Percentiles rank a stretch among this genome's conserved stretches.
phyloP scores from a whole-genome alignment of 441 rosid genomes.

The Corymbia calophylla region DNA sequence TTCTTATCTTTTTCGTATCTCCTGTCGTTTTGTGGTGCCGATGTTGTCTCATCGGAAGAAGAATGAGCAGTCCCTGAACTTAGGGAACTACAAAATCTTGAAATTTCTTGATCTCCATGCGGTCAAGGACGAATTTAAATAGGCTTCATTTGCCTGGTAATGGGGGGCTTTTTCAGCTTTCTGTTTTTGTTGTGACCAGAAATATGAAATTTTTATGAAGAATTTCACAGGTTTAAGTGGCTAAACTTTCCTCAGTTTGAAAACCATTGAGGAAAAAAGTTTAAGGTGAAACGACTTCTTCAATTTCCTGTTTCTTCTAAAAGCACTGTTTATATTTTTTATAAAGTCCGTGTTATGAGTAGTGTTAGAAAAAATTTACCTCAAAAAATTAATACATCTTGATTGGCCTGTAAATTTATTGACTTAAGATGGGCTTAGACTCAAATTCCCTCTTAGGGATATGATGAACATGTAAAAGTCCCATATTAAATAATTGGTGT shows the following conservation, averaged over 20 bases:
- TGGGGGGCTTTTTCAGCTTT: background rate
- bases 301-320: rapidly evolving
- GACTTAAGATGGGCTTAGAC: too few species aligned
- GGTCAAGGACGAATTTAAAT: background rate
- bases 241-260: background rate
- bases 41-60: background rate
- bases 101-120: background rate
- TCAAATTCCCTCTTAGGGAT: rapidly evolving
- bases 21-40: background rate
- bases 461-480: rapidly evolving
- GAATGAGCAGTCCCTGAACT: background rate
- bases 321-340: background rate
- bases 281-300: background rate
- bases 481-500: background rate
- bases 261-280: background rate
- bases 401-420: rapidly evolving
- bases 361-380: rapidly evolving
- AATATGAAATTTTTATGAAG: background rate
- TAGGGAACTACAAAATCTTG: background rate
- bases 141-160: background rate
- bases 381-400: rapidly evolving
- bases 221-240: background rate
- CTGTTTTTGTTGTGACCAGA: background rate
- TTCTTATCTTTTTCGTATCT: background rate
- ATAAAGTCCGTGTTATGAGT: background rate